Evolutionary conservation across 768 basidiomycete genomes (phyloP).

Genomic region (Russula emetica): DNA sequence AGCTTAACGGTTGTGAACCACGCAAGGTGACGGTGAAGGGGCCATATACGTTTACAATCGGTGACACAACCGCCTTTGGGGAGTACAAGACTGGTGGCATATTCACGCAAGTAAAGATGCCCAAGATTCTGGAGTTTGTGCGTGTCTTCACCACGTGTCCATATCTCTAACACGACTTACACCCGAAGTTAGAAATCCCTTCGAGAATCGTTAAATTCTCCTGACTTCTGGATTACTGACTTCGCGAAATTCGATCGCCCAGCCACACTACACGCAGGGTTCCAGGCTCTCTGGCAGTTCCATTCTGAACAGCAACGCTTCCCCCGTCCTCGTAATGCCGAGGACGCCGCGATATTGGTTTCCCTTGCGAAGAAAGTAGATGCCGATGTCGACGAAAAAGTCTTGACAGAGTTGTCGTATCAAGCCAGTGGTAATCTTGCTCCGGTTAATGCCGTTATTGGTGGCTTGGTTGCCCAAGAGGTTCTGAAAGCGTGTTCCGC

Average conservation of each 20-base stretch:
- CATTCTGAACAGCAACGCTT: conserved; percentile 56
- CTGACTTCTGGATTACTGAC: conserved; percentile 92
- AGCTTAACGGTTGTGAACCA: conserved; percentile 86
- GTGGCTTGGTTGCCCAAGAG: conserved; percentile 97
- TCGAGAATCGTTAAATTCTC: conserved; percentile 71
- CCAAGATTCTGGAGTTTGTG: conserved; percentile 91
- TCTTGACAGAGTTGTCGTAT: conserved; percentile 79
- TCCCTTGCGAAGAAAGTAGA: conserved; percentile 75
- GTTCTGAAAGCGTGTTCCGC: conserved; percentile 95
- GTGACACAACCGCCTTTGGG: conserved; percentile 76
- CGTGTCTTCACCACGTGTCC: conserved; percentile 34
- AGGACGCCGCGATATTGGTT: conserved; percentile 73
- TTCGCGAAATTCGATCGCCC: conserved; percentile 97
- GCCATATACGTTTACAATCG: conserved; percentile 95
- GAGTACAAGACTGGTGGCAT: conserved; percentile 85
- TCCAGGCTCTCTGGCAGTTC: conserved; percentile 89
- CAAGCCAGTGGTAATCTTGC: conserved; percentile 89
- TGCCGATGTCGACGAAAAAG: conserved; percentile 71
- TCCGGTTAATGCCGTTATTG: conserved; percentile 88
- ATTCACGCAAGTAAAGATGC: conserved; percentile 99
- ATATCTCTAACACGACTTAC: background rate
- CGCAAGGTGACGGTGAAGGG: conserved; percentile 91
- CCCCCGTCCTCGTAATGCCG: conserved; percentile 76
- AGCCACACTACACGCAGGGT: conserved; percentile 83
- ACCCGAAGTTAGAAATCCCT: conserved; percentile 75